Conservation (phyloP, 192 early-diverging fungal genomes). For the Coemansia sp. region DNA sequence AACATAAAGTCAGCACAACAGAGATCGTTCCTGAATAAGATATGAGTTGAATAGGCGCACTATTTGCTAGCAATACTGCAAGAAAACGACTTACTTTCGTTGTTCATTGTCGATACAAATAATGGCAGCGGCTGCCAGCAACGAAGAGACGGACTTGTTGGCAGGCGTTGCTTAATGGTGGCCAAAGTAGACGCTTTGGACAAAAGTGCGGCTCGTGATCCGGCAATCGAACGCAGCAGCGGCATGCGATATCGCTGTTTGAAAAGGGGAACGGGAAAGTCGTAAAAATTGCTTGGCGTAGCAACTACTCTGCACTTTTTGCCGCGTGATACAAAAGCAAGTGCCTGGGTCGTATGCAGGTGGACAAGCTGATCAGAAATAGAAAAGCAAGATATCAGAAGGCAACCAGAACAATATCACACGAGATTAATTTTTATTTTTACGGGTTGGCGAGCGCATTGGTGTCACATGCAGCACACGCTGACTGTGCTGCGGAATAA, state of each 20-base stretch:
- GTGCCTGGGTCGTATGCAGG: neutral
- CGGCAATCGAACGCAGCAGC: neutral
- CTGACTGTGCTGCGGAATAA: conserved; percentile 1
- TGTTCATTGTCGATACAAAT: conserved; percentile 14
- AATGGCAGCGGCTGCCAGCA: conserved; percentile 1
- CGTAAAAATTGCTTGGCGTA: neutral
- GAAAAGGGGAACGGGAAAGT: neutral
- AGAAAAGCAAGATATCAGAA: conserved; percentile 2
- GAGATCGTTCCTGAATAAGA: neutral
- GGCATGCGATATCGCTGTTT: neutral
- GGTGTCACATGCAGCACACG: conserved; percentile 9
- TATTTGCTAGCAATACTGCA: neutral
- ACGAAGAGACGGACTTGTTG: neutral
- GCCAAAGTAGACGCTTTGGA: neutral
- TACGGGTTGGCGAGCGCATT: neutral
- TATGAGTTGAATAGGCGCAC: neutral
- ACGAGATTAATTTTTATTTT: conserved; percentile 3
- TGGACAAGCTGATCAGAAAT: neutral
- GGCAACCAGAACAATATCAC: conserved; percentile 5
- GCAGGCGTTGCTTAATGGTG: neutral
- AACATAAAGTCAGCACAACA: neutral
- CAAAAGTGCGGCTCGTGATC: conserved; percentile 4
- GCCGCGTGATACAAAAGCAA: neutral
- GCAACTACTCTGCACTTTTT: neutral
- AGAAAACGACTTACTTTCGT: conserved; percentile 2